Conservation (phyloP, 345 rosid species). For the Moricandia arvensis region DNA sequence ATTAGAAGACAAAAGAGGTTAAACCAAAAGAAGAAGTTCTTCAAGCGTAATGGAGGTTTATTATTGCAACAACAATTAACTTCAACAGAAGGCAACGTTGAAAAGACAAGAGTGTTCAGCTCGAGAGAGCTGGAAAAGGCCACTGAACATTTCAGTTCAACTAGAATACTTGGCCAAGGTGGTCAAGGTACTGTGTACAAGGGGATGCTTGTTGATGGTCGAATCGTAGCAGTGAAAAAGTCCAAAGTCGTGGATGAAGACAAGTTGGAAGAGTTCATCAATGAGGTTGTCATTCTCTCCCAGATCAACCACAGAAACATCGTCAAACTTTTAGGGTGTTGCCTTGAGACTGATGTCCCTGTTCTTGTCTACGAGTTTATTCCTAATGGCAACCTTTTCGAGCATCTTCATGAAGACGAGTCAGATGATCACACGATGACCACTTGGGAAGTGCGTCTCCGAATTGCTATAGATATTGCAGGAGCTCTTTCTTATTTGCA, state of each 20-base stretch:
- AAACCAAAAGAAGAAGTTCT: conserved; percentile 22
- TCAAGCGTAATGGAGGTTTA: conserved; percentile 34
- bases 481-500: conserved; percentile 45
- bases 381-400: conserved; percentile 35
- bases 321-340: conserved; percentile 45
- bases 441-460: conserved; percentile 39
- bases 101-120: conserved; percentile 33
- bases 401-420: conserved; percentile 39
- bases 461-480: conserved; percentile 42
- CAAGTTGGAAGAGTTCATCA: conserved; percentile 47
- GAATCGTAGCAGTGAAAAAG: conserved; percentile 44
- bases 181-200: conserved; percentile 47
- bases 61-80: conserved; percentile 38
- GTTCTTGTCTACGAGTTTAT: conserved; percentile 42
- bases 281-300: conserved; percentile 45
- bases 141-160: conserved; percentile 31
- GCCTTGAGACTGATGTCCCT: conserved; percentile 48
- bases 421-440: conserved; percentile 18
- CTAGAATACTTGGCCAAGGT: conserved; percentile 41
- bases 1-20: background rate
- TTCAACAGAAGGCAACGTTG: background rate
- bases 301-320: conserved; percentile 48
- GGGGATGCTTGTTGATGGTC: conserved; percentile 36
- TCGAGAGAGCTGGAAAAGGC: conserved; percentile 34
- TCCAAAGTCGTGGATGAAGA: conserved; percentile 38